Conservation (phyloP, 2,329 filamentous ascomycete genomes). For the Aureobasidium sp. region DNA sequence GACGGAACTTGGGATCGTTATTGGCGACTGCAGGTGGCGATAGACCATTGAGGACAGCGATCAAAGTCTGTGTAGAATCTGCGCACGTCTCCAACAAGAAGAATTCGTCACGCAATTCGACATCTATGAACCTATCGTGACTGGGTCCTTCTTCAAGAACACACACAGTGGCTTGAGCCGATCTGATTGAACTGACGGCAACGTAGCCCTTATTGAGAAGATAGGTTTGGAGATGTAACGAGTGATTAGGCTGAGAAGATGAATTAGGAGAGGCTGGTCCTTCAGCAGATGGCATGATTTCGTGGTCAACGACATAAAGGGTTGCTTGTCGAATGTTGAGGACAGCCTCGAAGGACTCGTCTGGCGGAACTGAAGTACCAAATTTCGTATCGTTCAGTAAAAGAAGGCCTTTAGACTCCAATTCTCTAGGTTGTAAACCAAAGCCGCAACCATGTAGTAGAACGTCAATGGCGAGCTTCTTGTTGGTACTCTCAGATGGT, state of each 20-base stretch:
- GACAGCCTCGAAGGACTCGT: conserved; percentile 54
- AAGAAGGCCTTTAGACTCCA: conserved; percentile 67
- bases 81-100: conserved; percentile 91
- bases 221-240: conserved; percentile 31
- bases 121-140: conserved; percentile 59
- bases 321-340: conserved; percentile 72
- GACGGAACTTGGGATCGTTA: conserved; percentile 77
- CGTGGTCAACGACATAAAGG: conserved; percentile 73
- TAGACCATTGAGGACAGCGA: conserved; percentile 68
- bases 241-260: conserved; percentile 8
- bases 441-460: conserved; percentile 71
- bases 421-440: conserved; percentile 71
- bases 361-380: conserved; percentile 56
- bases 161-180: conserved; percentile 61
- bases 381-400: conserved; percentile 72
- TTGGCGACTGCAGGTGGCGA: conserved; percentile 76
- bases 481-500: conserved; percentile 16
- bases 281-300: neutral
- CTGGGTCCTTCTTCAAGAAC: conserved; percentile 49
- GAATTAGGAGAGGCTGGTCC: neutral
- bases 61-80: conserved; percentile 90
- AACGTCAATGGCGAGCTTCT: conserved; percentile 57
- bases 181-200: conserved; percentile 77
- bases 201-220: conserved; percentile 65
- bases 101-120: conserved; percentile 78